Conservation (phyloP, 2,329 filamentous ascomycete species). For the Scleromitrula shiraiana region DNA sequence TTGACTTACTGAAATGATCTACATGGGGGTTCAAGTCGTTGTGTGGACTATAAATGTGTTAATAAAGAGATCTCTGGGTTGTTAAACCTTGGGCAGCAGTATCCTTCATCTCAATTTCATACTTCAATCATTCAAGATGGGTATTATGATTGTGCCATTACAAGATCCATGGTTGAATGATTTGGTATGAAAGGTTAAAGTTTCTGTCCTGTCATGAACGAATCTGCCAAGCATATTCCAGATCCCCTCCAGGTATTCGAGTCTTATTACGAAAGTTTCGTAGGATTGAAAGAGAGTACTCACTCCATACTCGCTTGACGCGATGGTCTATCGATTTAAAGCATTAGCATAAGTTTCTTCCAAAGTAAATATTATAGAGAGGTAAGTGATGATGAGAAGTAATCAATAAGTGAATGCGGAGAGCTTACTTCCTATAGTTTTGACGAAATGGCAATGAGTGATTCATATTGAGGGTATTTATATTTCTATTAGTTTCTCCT, state of each 20-base stretch:
- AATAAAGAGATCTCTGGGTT: neutral
- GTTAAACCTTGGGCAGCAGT: neutral
- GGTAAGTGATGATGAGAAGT: neutral
- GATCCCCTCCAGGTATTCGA: neutral
- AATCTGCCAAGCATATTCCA: too few relatives aligned
- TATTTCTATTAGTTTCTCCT: neutral
- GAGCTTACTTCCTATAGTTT: constrained; percentile 10
- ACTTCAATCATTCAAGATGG: neutral
- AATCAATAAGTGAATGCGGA: neutral
- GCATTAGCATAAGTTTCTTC: neutral
- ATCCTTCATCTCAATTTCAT: neutral
- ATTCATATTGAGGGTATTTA: constrained; percentile 4
- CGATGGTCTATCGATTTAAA: constrained; percentile 17
- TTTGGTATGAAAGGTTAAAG: neutral
- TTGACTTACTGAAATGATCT: constrained; percentile 43
- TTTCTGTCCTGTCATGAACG: neutral
- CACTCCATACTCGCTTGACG: constrained; percentile 30
- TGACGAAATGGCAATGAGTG: constrained; percentile 10
- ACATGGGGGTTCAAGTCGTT: constrained; percentile 33
- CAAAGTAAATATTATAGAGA: neutral
- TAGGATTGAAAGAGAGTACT: constrained; percentile 9
- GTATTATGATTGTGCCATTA: neutral
- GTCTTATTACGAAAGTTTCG: neutral
- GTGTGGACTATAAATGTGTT: constrained; percentile 19
- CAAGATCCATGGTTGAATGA: neutral